Conservation (phyloP, 495 filamentous ascomycete genomes). For the Massariosphaeria phaeospora region DNA sequence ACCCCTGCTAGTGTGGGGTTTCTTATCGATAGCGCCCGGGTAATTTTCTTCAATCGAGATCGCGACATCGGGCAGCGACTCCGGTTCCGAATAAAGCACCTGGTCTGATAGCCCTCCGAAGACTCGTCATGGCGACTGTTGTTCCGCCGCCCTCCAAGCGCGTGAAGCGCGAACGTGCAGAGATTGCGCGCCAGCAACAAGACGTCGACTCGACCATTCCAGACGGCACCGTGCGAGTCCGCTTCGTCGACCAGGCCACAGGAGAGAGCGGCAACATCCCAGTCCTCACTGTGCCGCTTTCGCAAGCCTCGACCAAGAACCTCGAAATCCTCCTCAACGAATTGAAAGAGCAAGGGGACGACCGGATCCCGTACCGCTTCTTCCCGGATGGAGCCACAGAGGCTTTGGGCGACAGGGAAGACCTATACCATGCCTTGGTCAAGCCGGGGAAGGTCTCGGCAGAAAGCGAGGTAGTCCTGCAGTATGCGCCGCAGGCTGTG, state of each 20-base stretch:
- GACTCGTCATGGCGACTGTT: conserved; percentile 72
- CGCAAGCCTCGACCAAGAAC: conserved; percentile 82
- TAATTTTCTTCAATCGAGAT: not conserved
- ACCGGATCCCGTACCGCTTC: conserved; percentile 85
- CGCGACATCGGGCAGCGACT: not conserved
- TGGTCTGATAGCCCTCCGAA: not conserved
- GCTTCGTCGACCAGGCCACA: conserved; percentile 81
- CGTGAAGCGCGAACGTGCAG: conserved; percentile 68
- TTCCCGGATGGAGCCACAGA: conserved; percentile 39
- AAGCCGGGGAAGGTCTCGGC: conserved; percentile 60
- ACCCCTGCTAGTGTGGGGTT: conserved; percentile 4
- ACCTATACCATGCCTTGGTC: conserved; percentile 69
- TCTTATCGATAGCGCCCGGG: conserved; percentile 21
- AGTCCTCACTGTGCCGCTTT: conserved; percentile 70
- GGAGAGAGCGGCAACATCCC: conserved; percentile 61
- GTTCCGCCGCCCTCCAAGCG: conserved; percentile 87
- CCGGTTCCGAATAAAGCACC: not conserved
- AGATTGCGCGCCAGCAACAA: conserved; percentile 69
- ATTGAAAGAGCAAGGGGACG: conserved; percentile 68
- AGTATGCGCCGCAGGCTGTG: conserved; percentile 85
- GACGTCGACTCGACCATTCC: conserved; percentile 61
- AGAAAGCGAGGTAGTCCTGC: conserved; percentile 70
- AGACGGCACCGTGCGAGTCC: conserved; percentile 71
- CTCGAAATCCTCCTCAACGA: conserved; percentile 88
- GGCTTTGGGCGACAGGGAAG: conserved; percentile 42